Base-by-base conservation (phyloP, 2,329 filamentous ascomycete species). In the Chaetomiaceae sp. region DNA sequence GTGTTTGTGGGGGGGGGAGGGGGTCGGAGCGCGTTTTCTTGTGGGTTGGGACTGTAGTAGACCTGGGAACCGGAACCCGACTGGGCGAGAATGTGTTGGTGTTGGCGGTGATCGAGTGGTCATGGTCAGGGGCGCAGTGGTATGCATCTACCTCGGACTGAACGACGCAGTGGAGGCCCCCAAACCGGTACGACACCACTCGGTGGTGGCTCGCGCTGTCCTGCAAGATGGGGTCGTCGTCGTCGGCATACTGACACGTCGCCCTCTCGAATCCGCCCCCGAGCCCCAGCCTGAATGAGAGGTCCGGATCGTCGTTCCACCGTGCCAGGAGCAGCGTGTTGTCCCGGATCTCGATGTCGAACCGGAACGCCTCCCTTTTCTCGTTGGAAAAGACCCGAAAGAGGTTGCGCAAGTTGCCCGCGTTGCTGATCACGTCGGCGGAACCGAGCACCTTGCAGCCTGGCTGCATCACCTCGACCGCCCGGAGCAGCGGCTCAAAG, bases 81-180 rank as follows among this genome's bases (percentile, higher is more conserved):
- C n/a, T n/a, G n/a, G n/a, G n/a, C n/a, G n/a, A n/a, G n/a, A n/a
- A n/a, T n/a, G n/a, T n/a, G n/a, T n/a, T n/a, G n/a, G n/a, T n/a
- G n/a, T 10, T 12, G 16, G 33, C n/a, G 10, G 34, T n/a, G 14
- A 10, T n/a, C n/a, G 38, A 23, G 31, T 57, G 43, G 46, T 54
- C 34, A 39, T 50, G 46, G 14, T 38, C 35, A 39, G 55, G 40
- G 46, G 51, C 30, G 46, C 54, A 48, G 14, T 31, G 54, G 38
- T 57, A 58, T 0, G 44, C 60, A 13, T 62, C 60, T 0, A 56
- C 54, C 41, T 62, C 60, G 34, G 48, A 52, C 43, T 62, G 60
- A 1, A 62, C 50, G 1, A 58, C 53, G 12, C 44, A 49, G 10
- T 49, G 52, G 34, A 62, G 34, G 2, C 48, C 56, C 10, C 50